These are phyloP conservation scores for Cydonia oblonga DNA, from an alignment of 331 rosid species.

Conservation along the genomic window DNA sequence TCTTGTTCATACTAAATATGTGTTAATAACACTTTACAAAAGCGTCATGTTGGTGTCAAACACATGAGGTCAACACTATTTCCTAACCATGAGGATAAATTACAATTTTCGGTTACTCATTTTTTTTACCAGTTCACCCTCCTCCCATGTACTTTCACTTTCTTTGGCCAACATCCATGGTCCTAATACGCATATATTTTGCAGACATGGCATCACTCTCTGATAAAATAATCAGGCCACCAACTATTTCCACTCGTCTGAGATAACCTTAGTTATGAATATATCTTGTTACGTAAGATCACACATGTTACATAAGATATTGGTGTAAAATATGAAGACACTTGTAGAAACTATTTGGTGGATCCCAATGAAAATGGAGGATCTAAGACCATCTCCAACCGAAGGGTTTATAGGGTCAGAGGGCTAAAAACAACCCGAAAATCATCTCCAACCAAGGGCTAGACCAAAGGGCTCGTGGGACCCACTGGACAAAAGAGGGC, in stretches of 20 bases:
- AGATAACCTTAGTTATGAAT: not conserved
- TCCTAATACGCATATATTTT: not conserved
- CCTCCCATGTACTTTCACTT: not conserved
- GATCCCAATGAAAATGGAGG: not conserved
- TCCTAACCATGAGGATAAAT: no score
- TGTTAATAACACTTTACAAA: no score
- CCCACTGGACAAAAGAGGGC: no score
- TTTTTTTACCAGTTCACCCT: not conserved
- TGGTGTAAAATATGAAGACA: no score
- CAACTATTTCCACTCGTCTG: not conserved
- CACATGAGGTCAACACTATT: no score
- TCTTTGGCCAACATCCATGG: not conserved
- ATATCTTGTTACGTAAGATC: not conserved
- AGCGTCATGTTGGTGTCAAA: not conserved
- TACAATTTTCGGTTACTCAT: not conserved
- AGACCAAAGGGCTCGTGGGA: no score
- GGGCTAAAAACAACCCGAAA: no score
- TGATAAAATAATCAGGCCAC: not conserved
- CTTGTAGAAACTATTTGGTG: no score
- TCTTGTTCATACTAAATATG: not conserved
- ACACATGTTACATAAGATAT: not conserved
- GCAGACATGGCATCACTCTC: not conserved
- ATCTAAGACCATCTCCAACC: no score
- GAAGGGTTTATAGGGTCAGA: no score
- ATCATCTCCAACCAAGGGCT: no score